phyloP scores from a whole-genome alignment of 805 yeast species.

The Debaryomyces maramus region DNA sequence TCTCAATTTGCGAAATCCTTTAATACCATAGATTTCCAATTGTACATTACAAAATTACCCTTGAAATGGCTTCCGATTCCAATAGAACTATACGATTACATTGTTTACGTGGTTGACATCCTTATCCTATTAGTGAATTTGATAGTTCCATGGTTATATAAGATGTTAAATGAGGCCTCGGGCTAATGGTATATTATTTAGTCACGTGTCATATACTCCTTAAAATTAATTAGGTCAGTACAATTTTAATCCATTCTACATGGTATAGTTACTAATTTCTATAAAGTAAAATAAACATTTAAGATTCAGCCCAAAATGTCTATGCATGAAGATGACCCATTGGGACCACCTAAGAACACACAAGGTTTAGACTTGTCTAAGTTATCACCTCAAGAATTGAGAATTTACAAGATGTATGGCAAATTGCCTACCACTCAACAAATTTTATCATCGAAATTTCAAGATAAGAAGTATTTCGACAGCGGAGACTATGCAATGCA shows the following conservation, averaged over 20 bases:
- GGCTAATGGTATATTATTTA: background rate
- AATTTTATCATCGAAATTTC: conserved; percentile 68
- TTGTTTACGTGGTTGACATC: conserved; percentile 29
- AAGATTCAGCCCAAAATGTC: conserved; percentile 21
- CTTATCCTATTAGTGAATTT: conserved; percentile 13
- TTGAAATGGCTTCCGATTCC: conserved; percentile 31
- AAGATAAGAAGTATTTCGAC: conserved; percentile 89
- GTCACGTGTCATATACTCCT: background rate
- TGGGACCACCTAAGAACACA: conserved; percentile 46
- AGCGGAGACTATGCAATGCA: conserved; percentile 93
- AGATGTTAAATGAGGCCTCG: too few species aligned
- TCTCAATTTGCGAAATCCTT: conserved; percentile 7
- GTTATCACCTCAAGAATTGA: conserved; percentile 75
- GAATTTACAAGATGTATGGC: conserved; percentile 78
- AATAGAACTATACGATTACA: conserved; percentile 27
- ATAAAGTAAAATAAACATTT: background rate
- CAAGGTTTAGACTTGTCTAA: conserved; percentile 54
- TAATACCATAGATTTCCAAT: conserved; percentile 20
- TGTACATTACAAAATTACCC: conserved; percentile 29
- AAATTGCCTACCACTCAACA: conserved; percentile 81
- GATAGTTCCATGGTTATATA: conserved; percentile 10
- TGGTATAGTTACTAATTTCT: too few species aligned
- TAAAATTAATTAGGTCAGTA: background rate
- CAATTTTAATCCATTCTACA: too few species aligned
- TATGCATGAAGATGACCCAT: conserved; percentile 48